phyloP scores from a whole-genome alignment of 192 early-diverging fungal genomes.

The Oehlia diaphana region DNA sequence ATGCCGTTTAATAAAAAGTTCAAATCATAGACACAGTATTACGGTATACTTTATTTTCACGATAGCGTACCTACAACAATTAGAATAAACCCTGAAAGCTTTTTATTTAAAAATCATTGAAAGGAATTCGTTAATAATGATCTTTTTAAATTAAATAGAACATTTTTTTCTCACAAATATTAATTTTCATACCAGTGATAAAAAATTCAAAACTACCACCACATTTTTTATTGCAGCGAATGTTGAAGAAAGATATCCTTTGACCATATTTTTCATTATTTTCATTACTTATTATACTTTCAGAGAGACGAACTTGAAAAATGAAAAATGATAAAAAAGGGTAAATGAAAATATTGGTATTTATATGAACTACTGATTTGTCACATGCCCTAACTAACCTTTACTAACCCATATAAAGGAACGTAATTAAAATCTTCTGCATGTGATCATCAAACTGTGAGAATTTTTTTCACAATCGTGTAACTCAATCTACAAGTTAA shows the following conservation, averaged over 20 bases:
- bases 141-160: not conserved
- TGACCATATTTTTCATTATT: not conserved
- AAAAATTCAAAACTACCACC: not conserved
- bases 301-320: too few species aligned
- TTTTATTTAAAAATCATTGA: not conserved
- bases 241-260: not conserved
- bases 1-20: not conserved
- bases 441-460: too few species aligned
- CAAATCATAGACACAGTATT: not conserved
- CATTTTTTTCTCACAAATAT: not conserved
- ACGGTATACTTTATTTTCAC: not conserved
- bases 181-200: constrained; percentile 5
- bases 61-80: not conserved
- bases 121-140: not conserved
- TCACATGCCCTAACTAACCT: too few species aligned
- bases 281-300: too few species aligned
- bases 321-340: too few species aligned
- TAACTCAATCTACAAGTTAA: too few species aligned
- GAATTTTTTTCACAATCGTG: too few species aligned
- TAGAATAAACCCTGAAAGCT: constrained; percentile 8
- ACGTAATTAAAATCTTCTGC: too few species aligned
- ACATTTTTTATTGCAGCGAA: not conserved
- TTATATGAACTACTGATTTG: too few species aligned
- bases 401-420: too few species aligned
- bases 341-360: too few species aligned